phyloP scores from a whole-genome alignment of 2,329 filamentous ascomycete species.

The Dryadomyces sulphureus region DNA sequence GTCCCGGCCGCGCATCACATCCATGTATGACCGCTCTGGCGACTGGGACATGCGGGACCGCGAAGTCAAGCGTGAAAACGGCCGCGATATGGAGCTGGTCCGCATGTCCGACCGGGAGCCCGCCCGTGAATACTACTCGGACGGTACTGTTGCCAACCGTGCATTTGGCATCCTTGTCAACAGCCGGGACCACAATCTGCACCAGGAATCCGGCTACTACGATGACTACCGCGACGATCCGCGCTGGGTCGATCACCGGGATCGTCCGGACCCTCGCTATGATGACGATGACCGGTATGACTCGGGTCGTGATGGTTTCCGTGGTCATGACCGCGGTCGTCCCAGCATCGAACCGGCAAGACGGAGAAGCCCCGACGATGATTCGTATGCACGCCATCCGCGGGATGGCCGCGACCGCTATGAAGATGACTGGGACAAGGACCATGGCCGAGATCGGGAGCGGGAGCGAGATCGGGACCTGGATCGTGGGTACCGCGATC shows the following conservation, averaged over 20 bases:
- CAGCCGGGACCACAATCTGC: slow-evolving; percentile 9
- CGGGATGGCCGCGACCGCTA: slow-evolving; percentile 4
- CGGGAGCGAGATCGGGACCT: neutral
- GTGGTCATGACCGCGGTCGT: slow-evolving; percentile 2
- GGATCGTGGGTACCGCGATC: slow-evolving; percentile 6
- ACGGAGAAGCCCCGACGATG: slow-evolving; percentile 7
- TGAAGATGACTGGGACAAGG: slow-evolving; percentile 6
- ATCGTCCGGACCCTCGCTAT: slow-evolving; percentile 1
- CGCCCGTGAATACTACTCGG: slow-evolving; percentile 9
- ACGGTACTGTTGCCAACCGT: slow-evolving; percentile 8
- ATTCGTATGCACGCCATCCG: slow-evolving; percentile 8
- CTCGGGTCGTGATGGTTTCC: neutral
- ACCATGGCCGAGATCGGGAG: slow-evolving; percentile 1
- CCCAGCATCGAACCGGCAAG: slow-evolving; percentile 5
- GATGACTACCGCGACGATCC: neutral
- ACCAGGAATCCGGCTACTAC: neutral
- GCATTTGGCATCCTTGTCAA: slow-evolving; percentile 9
- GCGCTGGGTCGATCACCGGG: no score
- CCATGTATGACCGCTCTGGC: slow-evolving; percentile 22
- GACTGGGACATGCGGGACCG: slow-evolving; percentile 29
- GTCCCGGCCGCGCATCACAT: slow-evolving; percentile 16
- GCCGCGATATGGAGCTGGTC: slow-evolving; percentile 14
- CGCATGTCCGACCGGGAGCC: slow-evolving; percentile 6
- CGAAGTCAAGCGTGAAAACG: slow-evolving; percentile 14
- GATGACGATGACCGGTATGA: neutral